Percentiles rank a stretch among this genome's conserved stretches.
These are phyloP conservation scores for Rhodomyrtus tomentosa DNA, from an alignment of 345 rosid species.

Conservation along the genomic window DNA sequence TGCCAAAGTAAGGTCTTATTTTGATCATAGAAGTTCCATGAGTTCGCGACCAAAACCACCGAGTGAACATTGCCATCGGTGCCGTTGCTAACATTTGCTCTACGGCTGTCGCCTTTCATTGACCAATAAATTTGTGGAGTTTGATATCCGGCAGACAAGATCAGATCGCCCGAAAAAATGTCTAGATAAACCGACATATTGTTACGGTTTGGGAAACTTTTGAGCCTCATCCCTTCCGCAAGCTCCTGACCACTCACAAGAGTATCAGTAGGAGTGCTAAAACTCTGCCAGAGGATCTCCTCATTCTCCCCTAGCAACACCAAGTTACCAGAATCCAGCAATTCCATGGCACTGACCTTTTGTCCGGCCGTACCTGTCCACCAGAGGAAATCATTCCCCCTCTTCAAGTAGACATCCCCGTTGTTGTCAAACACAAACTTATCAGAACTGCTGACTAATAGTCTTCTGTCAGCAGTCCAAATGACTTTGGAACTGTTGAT, in stretches of 20 bases:
- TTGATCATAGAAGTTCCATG: slow-evolving; percentile 38
- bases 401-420: slow-evolving; percentile 29
- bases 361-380: slow-evolving; percentile 19
- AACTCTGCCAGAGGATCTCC: slow-evolving; percentile 39
- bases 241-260: slow-evolving; percentile 29
- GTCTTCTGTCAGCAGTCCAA: slow-evolving; percentile 41
- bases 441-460: slow-evolving; percentile 12
- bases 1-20: slow-evolving; percentile 18
- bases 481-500: slow-evolving; percentile 12
- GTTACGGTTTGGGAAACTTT: slow-evolving; percentile 12
- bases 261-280: slow-evolving; percentile 26
- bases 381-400: slow-evolving; percentile 24
- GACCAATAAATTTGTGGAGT: slow-evolving; percentile 41
- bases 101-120: slow-evolving; percentile 10
- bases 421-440: slow-evolving; percentile 26
- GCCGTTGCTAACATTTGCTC: slow-evolving; percentile 5
- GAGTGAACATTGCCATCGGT: slow-evolving; percentile 16
- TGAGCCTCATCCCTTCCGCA: slow-evolving; percentile 21
- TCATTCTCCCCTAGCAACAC: slow-evolving; percentile 20
- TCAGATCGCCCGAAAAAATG: slow-evolving; percentile 19
- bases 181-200: slow-evolving; percentile 11
- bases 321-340: slow-evolving; percentile 40
- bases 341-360: slow-evolving; percentile 18
- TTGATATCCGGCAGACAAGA: slow-evolving; percentile 20
- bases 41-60: slow-evolving; percentile 16